Evolutionary conservation across 495 filamentous ascomycete species (phyloP).

Genomic region (Trypethelium eluteriae): DNA sequence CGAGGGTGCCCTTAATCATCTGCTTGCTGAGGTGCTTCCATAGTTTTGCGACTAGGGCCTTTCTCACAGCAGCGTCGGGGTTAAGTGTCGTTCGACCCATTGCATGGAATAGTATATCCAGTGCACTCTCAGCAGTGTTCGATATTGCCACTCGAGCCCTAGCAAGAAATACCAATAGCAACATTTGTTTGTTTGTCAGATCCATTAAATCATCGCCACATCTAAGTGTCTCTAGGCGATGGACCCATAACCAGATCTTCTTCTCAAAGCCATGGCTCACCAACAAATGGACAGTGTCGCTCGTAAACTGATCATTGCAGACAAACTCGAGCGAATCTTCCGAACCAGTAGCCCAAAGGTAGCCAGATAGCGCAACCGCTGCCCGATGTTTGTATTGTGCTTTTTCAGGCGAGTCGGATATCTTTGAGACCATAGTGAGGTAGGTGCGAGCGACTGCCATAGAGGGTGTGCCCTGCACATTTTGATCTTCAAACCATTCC

Average conservation of each 20-base stretch:
- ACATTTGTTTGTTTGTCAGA: background rate
- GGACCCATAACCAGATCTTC: background rate
- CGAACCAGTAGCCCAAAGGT: constrained; percentile 46
- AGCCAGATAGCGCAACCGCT: constrained; percentile 41
- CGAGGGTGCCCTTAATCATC: background rate
- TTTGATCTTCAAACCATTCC: constrained; percentile 37
- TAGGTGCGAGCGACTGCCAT: background rate
- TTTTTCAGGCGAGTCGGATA: background rate
- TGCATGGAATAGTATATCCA: background rate
- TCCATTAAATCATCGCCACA: background rate
- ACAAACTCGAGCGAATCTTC: constrained; percentile 37
- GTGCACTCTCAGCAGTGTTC: background rate
- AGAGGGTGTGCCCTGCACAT: constrained; percentile 36
- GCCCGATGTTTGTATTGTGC: constrained; percentile 35
- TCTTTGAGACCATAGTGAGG: background rate
- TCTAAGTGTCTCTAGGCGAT: background rate
- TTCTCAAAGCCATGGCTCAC: background rate
- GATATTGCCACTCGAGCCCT: background rate
- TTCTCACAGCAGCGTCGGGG: background rate
- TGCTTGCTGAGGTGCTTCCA: background rate
- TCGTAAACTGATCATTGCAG: constrained; percentile 28
- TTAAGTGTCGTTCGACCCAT: background rate
- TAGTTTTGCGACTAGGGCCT: background rate
- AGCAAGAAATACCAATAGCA: background rate
- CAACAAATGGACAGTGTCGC: constrained; percentile 24